Percentiles rank a stretch among this genome's conserved stretches.
Evolutionary conservation across 208 protist genomes (phyloP).

Genomic region (Leishmania major): DNA sequence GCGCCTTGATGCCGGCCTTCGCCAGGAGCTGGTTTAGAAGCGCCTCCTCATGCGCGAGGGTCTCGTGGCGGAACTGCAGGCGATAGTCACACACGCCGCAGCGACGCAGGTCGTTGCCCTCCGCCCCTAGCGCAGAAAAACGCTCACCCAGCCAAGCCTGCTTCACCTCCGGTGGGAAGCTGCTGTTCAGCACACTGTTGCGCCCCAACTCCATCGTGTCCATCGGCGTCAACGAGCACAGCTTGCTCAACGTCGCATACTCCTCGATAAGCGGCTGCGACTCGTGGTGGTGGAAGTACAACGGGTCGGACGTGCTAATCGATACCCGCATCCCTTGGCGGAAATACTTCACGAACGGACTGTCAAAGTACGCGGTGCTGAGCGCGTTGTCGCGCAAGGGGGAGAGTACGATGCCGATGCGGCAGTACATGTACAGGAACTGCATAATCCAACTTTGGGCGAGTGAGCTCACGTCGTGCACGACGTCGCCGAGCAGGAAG

Average conservation of each 20-base stretch:
- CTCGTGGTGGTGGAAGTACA: conserved; percentile 90
- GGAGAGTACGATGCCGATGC: conserved; percentile 97
- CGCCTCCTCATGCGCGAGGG: conserved; percentile 76
- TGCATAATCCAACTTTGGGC: conserved; percentile 96
- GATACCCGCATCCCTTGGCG: conserved; percentile 95
- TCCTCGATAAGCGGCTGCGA: conserved; percentile 86
- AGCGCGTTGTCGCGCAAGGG: conserved; percentile 98
- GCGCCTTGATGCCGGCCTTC: conserved; percentile 57
- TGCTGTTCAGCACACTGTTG: conserved; percentile 92
- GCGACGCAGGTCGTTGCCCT: conserved; percentile 68
- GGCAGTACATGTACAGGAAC: conserved; percentile 98
- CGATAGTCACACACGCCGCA: conserved; percentile 79
- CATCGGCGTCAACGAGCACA: conserved; percentile 73
- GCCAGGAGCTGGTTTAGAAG: conserved; percentile 77
- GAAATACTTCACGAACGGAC: conserved; percentile 96
- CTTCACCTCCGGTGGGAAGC: conserved; percentile 79
- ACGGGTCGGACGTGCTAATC: conserved; percentile 97
- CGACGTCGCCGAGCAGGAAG: conserved; percentile 95
- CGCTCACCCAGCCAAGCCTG: conserved; percentile 73
- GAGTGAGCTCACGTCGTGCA: conserved; percentile 97
- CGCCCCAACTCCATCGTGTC: conserved; percentile 86
- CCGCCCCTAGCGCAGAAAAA: conserved; percentile 41
- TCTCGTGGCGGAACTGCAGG: conserved; percentile 85
- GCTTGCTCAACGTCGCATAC: conserved; percentile 89
- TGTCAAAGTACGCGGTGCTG: conserved; percentile 95